Conservation (phyloP, 768 basidiomycete genomes). For the Pisolithus microcarpus region DNA sequence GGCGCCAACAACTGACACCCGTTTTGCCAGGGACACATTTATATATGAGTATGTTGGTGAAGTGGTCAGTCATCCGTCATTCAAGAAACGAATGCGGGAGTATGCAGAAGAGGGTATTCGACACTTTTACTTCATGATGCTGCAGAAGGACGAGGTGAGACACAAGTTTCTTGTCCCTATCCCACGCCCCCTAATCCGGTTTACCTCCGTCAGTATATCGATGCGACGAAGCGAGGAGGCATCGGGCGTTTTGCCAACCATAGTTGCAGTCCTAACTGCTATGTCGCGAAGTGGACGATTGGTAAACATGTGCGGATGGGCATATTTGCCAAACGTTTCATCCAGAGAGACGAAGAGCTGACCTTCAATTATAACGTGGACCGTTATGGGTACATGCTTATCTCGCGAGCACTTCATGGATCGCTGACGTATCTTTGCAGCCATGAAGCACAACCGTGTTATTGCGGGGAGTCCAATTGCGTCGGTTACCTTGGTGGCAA, state of each 20-base stretch:
- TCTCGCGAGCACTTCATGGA: neutral
- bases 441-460: constrained; percentile 91
- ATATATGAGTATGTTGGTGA: constrained; percentile 99
- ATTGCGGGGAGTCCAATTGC: constrained; percentile 93
- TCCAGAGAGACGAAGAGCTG: constrained; percentile 77
- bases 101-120: constrained; percentile 90
- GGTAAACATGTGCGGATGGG: constrained; percentile 90
- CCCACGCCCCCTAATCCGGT: neutral
- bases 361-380: constrained; percentile 99
- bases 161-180: neutral
- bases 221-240: constrained; percentile 94
- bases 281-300: constrained; percentile 97
- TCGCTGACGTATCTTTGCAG: constrained; percentile 33
- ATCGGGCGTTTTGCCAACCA: constrained; percentile 98
- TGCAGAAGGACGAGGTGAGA: constrained; percentile 92
- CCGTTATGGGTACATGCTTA: constrained; percentile 78
- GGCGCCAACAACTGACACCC: constrained; percentile 3
- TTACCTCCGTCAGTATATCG: constrained; percentile 67
- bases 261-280: constrained; percentile 95
- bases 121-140: constrained; percentile 99
- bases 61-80: constrained; percentile 79
- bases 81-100: constrained; percentile 89
- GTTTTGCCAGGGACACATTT: constrained; percentile 64
- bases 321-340: constrained; percentile 84
- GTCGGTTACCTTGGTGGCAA: constrained; percentile 96